Percentiles rank a stretch among this genome's conserved stretches.
These are phyloP conservation scores for Tremellales sp. DNA, from an alignment of 1,284 basidiomycete species.

Conservation along the genomic window DNA sequence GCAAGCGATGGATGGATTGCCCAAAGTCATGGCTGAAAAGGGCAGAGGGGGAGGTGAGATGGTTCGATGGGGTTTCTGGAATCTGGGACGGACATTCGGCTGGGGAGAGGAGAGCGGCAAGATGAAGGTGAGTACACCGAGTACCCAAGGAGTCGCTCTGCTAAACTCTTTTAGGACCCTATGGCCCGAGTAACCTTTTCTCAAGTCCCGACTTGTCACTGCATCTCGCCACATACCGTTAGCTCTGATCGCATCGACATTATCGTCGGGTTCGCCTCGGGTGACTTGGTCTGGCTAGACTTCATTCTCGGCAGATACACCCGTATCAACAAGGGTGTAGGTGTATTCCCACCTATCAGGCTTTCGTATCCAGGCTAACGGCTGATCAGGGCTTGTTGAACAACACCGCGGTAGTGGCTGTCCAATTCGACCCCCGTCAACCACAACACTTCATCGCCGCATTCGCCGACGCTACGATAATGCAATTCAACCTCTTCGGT, in stretches of 20 bases:
- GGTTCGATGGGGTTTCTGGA: conserved; percentile 76
- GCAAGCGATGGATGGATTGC: conserved; percentile 71
- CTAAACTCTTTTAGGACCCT: conserved; percentile 63
- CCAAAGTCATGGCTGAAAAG: conserved; percentile 59
- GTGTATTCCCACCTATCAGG: conserved; percentile 20
- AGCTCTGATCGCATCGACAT: conserved; percentile 73
- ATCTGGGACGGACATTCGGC: conserved; percentile 68
- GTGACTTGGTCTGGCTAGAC: conserved; percentile 89
- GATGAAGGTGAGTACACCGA: conserved; percentile 61
- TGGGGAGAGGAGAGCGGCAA: conserved; percentile 78
- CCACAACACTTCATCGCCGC: conserved; percentile 83
- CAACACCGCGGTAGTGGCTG: conserved; percentile 70
- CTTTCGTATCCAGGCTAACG: not conserved
- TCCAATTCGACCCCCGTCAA: conserved; percentile 85
- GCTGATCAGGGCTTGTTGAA: conserved; percentile 65
- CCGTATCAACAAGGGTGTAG: conserved; percentile 84
- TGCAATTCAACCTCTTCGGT: conserved; percentile 42
- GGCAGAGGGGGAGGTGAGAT: conserved; percentile 68
- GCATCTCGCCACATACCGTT: conserved; percentile 65
- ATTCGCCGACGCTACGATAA: conserved; percentile 62
- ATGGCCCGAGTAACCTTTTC: conserved; percentile 80
- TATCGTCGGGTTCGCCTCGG: conserved; percentile 85
- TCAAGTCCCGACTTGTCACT: conserved; percentile 82
- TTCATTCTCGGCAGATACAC: conserved; percentile 66
- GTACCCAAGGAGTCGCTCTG: not conserved